phyloP scores from a whole-genome alignment of 2,329 filamentous ascomycete species.

The Diaporthe ampelina region DNA sequence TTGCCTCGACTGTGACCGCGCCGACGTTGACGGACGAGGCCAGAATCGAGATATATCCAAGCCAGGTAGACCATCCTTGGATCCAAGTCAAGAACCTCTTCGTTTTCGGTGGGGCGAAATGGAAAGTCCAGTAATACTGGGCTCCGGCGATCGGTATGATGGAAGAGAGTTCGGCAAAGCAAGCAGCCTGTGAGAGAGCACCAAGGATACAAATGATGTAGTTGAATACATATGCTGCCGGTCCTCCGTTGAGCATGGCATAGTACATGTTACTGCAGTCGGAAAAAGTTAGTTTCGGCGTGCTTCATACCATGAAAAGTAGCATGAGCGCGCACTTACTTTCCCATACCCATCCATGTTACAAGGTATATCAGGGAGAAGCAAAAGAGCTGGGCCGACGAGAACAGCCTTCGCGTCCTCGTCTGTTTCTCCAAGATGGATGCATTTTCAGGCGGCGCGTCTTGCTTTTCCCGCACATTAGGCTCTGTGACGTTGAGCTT shows the following conservation, averaged over 20 bases:
- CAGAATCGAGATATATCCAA: not conserved
- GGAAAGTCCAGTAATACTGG: not conserved
- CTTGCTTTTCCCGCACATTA: not conserved
- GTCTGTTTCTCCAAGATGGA: constrained; percentile 7
- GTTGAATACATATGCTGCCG: constrained; percentile 4
- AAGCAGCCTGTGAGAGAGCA: constrained; percentile 7
- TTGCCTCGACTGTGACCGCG: not conserved
- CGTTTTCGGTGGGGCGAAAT: not conserved
- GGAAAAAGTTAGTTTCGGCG: not conserved
- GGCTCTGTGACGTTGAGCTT: constrained; percentile 1
- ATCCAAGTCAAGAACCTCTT: not conserved
- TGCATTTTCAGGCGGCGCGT: not conserved
- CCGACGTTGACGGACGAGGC: not conserved
- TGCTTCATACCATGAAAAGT: not conserved
- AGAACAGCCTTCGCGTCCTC: constrained; percentile 1
- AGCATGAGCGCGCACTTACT: not conserved
- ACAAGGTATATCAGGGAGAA: constrained; percentile 3
- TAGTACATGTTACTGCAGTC: not conserved
- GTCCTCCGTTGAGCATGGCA: constrained; percentile 1
- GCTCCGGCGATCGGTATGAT: constrained; percentile 6
- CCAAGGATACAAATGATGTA: constrained; percentile 4
- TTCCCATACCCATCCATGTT: constrained; percentile 2
- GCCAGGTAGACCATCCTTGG: not conserved
- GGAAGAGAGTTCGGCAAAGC: constrained; percentile 1
- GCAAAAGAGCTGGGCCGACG: constrained; percentile 3